Percentiles rank a stretch among this genome's conserved stretches.
phyloP scores from a whole-genome alignment of 208 protist genomes.

The Leishmania arabica region DNA sequence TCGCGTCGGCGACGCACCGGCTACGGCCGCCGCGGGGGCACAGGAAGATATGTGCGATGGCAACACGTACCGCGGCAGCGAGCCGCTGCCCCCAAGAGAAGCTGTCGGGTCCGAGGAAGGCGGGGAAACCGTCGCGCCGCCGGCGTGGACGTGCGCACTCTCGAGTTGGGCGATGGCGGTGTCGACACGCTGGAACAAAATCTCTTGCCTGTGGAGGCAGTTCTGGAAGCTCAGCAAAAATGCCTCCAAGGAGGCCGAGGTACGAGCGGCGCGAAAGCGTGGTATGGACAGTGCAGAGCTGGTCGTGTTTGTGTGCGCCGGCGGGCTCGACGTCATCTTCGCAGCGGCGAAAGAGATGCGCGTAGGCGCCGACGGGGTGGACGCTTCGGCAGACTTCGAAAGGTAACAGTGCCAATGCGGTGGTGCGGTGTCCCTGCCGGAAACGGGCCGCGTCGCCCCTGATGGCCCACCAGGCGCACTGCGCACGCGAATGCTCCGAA shows the following conservation, averaged over 20 bases:
- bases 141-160: background rate
- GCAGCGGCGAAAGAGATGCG: background rate
- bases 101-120: background rate
- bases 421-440: background rate
- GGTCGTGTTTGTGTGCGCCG: background rate
- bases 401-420: background rate
- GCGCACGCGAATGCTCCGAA: background rate
- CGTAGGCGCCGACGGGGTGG: background rate
- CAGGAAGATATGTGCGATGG: background rate
- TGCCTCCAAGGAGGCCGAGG: slow-evolving; percentile 21
- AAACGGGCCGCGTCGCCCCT: background rate
- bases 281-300: background rate
- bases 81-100: background rate
- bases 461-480: background rate
- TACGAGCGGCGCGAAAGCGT: background rate
- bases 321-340: background rate
- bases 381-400: background rate
- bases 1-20: background rate
- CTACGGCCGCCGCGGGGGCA: background rate
- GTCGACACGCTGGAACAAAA: slow-evolving; percentile 18
- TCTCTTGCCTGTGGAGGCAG: slow-evolving; percentile 24
- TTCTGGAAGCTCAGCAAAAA: slow-evolving; percentile 29
- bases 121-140: background rate
- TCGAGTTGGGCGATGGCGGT: background rate
- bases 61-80: background rate